phyloP scores from a whole-genome alignment of 345 rosid species.

The Bruguiera parviflora region DNA sequence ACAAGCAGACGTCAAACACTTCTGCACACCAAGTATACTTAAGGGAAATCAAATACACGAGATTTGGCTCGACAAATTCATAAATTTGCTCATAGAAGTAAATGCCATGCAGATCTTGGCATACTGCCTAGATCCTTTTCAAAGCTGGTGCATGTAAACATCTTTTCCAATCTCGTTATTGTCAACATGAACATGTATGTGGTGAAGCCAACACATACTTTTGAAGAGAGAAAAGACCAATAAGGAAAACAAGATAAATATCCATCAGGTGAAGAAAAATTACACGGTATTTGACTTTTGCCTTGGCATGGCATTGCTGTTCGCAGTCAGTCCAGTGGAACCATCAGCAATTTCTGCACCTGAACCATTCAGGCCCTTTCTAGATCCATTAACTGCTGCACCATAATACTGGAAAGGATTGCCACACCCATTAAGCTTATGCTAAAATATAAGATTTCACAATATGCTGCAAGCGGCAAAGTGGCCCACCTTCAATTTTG shows the following conservation, averaged over 20 bases:
- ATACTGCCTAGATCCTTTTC: neutral
- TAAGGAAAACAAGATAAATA: neutral
- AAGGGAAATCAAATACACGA: neutral
- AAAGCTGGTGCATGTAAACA: neutral
- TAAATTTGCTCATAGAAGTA: neutral
- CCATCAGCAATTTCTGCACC: slow-evolving; percentile 15
- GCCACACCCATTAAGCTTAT: slow-evolving; percentile 20
- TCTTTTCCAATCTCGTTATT: neutral
- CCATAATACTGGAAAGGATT: slow-evolving; percentile 49
- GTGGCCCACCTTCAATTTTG: slow-evolving; percentile 68
- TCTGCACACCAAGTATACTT: no score
- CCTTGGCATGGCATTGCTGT: slow-evolving; percentile 5
- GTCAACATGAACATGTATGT: no score
- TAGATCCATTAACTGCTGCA: slow-evolving; percentile 53
- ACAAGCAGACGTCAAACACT: slow-evolving; percentile 18
- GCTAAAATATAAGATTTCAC: slow-evolving; percentile 9
- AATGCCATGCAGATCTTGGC: slow-evolving; percentile 1
- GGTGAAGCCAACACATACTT: neutral
- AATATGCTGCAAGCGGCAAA: slow-evolving; percentile 12
- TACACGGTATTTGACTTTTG: slow-evolving; percentile 40
- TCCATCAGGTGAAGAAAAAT: slow-evolving; percentile 7
- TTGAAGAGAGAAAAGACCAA: slow-evolving; percentile 2
- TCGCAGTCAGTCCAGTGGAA: slow-evolving; percentile 24
- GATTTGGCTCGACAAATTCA: neutral
- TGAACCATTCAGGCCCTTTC: slow-evolving; percentile 25